These are phyloP conservation scores for Nigrospora oryzae DNA, from an alignment of 2,329 filamentous ascomycete genomes.

Conservation along the genomic window DNA sequence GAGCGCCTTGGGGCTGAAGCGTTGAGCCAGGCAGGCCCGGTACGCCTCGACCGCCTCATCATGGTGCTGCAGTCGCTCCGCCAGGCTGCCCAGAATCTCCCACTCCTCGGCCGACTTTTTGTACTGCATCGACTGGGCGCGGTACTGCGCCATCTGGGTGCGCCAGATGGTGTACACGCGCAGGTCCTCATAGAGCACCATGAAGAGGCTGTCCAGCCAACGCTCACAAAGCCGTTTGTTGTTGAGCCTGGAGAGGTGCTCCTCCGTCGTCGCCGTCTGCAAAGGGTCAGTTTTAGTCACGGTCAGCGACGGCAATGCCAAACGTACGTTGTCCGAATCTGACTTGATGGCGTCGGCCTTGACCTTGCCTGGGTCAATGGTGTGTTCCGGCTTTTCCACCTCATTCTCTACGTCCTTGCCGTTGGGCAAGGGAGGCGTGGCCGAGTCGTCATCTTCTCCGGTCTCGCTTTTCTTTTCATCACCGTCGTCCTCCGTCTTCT, in stretches of 20 bases:
- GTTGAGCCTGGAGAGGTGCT: slow-evolving; percentile 81
- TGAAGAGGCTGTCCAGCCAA: slow-evolving; percentile 97
- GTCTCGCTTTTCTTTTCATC: slow-evolving; percentile 11
- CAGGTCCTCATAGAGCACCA: slow-evolving; percentile 97
- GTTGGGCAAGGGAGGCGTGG: slow-evolving; percentile 26
- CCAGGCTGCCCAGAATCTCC: slow-evolving; percentile 92
- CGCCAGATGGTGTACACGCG: slow-evolving; percentile 99
- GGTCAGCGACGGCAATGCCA: slow-evolving; percentile 1
- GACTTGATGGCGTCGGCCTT: slow-evolving; percentile 51
- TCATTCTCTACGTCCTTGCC: slow-evolving; percentile 25
- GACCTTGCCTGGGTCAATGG: slow-evolving; percentile 66
- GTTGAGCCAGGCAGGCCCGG: slow-evolving; percentile 73
- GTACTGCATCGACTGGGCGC: slow-evolving; percentile 88
- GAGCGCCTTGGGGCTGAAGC: slow-evolving; percentile 91
- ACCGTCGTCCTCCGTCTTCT: slow-evolving; percentile 17
- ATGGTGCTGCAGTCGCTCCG: slow-evolving; percentile 83
- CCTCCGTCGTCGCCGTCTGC: slow-evolving; percentile 56
- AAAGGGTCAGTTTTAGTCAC: slow-evolving; percentile 9
- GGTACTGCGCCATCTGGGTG: slow-evolving; percentile 93
- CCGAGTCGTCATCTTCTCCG: slow-evolving; percentile 19
- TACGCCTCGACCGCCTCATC: slow-evolving; percentile 93
- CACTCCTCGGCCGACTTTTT: slow-evolving; percentile 96
- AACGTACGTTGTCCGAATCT: slow-evolving; percentile 8
- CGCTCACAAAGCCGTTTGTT: slow-evolving; percentile 96
- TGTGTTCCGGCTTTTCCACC: slow-evolving; percentile 73